These are phyloP conservation scores for Platanus orientalis DNA, from an alignment of 164 flowering plant genomes.

Conservation along the genomic window DNA sequence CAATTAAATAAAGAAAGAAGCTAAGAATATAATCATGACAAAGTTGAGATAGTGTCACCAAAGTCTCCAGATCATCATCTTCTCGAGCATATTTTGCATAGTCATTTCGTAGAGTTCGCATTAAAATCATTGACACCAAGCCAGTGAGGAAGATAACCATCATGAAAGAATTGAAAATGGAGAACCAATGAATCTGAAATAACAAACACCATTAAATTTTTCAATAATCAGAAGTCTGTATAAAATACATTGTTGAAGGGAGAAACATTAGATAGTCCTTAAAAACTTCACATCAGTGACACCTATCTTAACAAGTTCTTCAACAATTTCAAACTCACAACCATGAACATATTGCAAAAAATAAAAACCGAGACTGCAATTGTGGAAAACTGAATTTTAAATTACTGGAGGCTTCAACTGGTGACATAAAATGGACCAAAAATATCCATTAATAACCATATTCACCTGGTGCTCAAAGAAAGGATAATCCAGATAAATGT, in stretches of 20 bases:
- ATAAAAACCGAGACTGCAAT: background rate
- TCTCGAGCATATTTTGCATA: slow-evolving; percentile 99
- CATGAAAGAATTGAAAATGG: slow-evolving; percentile 98
- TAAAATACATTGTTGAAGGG: background rate
- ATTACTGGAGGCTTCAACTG: background rate
- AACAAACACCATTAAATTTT: slow-evolving; percentile 6
- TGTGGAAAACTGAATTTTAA: background rate
- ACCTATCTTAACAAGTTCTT: slow-evolving; percentile 5
- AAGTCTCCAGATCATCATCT: slow-evolving; percentile 94
- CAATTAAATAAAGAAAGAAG: background rate
- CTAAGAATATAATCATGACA: background rate
- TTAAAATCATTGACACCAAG: slow-evolving; percentile 95
- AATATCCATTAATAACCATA: background rate
- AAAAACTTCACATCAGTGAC: background rate
- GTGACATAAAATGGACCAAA: background rate
- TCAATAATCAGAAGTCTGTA: background rate
- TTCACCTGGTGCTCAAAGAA: slow-evolving; percentile 98
- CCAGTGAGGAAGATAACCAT: slow-evolving; percentile 99
- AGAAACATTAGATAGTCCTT: too few species aligned
- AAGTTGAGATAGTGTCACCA: slow-evolving; percentile 41
- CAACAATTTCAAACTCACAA: background rate
- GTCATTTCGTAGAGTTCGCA: slow-evolving; percentile 98
- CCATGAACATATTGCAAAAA: background rate
- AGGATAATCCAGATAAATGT: slow-evolving; percentile 95
- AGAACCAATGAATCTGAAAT: slow-evolving; percentile 94